These are phyloP conservation scores for Dryadomyces quercus-mongolicae DNA, from an alignment of 2,329 filamentous ascomycete genomes.

Conservation along the genomic window DNA sequence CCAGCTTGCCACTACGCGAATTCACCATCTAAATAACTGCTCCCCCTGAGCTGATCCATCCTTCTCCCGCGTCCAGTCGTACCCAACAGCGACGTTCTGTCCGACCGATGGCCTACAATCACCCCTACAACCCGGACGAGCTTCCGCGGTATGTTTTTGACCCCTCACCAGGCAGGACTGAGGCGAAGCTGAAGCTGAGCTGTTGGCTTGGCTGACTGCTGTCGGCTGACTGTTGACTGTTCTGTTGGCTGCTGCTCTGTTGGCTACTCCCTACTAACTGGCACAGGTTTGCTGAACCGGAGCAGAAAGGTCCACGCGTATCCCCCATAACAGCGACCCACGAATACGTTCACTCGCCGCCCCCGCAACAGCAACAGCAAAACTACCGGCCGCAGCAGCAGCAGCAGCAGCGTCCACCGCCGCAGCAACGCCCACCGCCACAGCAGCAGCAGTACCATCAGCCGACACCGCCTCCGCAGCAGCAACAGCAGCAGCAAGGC, in stretches of 20 bases:
- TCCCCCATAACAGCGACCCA: conserved; percentile 10
- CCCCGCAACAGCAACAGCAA: conserved; percentile 8
- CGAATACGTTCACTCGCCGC: conserved; percentile 9
- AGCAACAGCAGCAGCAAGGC: conserved; percentile 35
- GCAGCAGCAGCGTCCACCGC: conserved; percentile 11
- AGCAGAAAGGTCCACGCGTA: conserved; percentile 25
- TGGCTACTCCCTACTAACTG: neutral
- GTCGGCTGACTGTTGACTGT: too few species aligned
- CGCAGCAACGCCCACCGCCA: too few species aligned
- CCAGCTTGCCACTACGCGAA: too few species aligned
- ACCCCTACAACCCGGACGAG: conserved; percentile 84
- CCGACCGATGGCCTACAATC: conserved; percentile 76
- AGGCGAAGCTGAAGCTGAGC: too few species aligned
- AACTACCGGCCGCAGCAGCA: conserved; percentile 27
- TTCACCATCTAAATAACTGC: too few species aligned
- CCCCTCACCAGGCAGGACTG: neutral
- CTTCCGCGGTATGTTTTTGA: conserved; percentile 62
- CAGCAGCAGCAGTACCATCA: conserved; percentile 12
- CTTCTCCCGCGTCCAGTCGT: too few species aligned
- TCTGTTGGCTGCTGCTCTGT: neutral
- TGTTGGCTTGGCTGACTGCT: too few species aligned
- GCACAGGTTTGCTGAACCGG: conserved; percentile 38
- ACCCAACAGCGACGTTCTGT: too few species aligned
- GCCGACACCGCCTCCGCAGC: conserved; percentile 9
- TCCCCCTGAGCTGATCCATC: too few species aligned